A percentile compares a stretch with the other conserved stretches of the same genome.
Evolutionary conservation across 2,329 filamentous ascomycete genomes (phyloP).

Genomic region (Ceratocystis harringtonii): DNA sequence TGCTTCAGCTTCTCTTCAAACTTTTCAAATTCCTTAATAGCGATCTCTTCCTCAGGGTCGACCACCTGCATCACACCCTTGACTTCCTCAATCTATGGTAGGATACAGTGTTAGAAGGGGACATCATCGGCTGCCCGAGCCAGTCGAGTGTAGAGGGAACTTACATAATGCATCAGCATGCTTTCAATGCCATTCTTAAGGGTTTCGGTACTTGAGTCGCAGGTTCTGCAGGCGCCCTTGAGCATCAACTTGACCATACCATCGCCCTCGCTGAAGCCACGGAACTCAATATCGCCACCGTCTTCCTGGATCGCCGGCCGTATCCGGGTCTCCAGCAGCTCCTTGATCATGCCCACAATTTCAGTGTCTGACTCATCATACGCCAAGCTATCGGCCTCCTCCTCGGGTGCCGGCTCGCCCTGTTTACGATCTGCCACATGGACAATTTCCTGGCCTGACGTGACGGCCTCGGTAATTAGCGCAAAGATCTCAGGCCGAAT

Average conservation of each 20-base stretch:
- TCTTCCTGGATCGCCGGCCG: constrained; percentile 94
- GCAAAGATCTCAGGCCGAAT: constrained; percentile 92
- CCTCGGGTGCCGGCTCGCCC: constrained; percentile 28
- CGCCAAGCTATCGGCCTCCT: constrained; percentile 54
- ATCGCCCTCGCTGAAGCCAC: constrained; percentile 57
- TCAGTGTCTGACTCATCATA: constrained; percentile 88
- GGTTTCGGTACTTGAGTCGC: constrained; percentile 92
- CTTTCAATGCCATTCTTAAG: constrained; percentile 96
- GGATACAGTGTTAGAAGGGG: constrained; percentile 22
- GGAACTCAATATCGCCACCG: constrained; percentile 90
- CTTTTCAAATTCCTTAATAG: constrained; percentile 75
- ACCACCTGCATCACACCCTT: constrained; percentile 81
- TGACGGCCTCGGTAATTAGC: constrained; percentile 84
- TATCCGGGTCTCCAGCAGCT: constrained; percentile 87
- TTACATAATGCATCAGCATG: constrained; percentile 92
- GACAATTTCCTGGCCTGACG: constrained; percentile 68
- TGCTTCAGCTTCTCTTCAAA: constrained; percentile 71
- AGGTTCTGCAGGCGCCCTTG: constrained; percentile 83
- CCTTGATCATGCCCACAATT: constrained; percentile 96
- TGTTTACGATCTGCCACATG: constrained; percentile 49
- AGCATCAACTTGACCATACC: constrained; percentile 78
- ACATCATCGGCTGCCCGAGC: too few relatives aligned
- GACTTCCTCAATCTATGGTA: constrained; percentile 73
- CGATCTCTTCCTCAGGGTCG: constrained; percentile 82
- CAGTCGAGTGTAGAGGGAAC: constrained; percentile 25